Percentiles rank a stretch among this genome's conserved stretches.
Evolutionary conservation across 352 stramenopile species (phyloP).

Genomic region (Thraustochytrium sp.): DNA sequence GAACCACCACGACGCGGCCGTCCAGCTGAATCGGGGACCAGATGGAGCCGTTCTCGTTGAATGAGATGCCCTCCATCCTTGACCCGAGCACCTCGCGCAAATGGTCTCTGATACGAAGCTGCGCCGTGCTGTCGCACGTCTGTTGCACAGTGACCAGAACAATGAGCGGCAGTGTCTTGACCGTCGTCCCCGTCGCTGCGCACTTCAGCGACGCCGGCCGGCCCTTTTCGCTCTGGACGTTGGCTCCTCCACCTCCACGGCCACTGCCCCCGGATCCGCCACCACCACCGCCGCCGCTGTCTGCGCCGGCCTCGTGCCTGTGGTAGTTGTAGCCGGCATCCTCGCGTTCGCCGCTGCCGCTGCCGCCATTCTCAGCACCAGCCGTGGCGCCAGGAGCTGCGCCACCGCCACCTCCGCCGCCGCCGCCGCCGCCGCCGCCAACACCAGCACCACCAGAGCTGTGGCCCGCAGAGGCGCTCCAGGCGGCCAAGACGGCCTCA

Average conservation of each 20-base stretch:
- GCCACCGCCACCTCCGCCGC: too few species aligned
- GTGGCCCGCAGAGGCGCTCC: too few species aligned
- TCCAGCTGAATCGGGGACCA: constrained; percentile 20
- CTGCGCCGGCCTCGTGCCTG: too few species aligned
- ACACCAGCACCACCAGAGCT: too few species aligned
- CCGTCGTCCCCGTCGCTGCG: not conserved
- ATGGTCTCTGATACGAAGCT: not conserved
- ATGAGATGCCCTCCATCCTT: not conserved
- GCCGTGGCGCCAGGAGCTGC: too few species aligned
- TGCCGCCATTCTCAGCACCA: too few species aligned
- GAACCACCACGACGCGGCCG: not conserved
- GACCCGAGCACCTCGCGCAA: not conserved
- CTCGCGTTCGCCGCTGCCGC: too few species aligned
- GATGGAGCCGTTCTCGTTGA: constrained; percentile 7
- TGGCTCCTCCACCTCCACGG: not conserved
- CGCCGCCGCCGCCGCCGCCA: too few species aligned
- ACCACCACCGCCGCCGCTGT: too few species aligned
- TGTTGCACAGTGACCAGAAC: not conserved
- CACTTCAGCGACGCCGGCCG: not conserved
- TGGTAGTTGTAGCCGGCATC: too few species aligned
- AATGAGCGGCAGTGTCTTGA: not conserved
- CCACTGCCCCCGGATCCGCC: too few species aligned
- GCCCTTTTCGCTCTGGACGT: not conserved
- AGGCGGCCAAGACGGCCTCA: not conserved
- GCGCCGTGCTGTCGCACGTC: not conserved